These are phyloP conservation scores for Backusella macrospora DNA, from an alignment of 192 early-diverging fungal genomes.

Conservation along the genomic window DNA sequence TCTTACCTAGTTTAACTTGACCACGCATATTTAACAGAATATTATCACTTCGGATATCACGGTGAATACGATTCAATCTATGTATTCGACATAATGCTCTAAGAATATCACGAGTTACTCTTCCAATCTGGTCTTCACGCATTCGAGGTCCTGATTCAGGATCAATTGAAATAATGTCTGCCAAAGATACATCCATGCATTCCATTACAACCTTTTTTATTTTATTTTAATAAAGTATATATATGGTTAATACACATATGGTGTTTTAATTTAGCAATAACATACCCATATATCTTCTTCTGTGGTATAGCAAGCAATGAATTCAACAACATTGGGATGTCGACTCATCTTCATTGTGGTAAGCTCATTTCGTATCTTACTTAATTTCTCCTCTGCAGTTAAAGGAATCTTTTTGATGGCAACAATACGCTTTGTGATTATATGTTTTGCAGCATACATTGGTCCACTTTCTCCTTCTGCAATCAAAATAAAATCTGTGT, in stretches of 20 bases:
- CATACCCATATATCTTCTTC: constrained; percentile 85
- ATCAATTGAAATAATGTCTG: constrained; percentile 95
- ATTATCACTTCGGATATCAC: constrained; percentile 93
- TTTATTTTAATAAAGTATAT: background rate
- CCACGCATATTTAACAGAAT: constrained; percentile 83
- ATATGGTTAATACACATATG: background rate
- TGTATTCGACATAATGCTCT: constrained; percentile 82
- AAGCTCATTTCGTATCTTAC: constrained; percentile 88
- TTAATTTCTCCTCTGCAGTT: constrained; percentile 85
- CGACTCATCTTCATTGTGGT: constrained; percentile 85
- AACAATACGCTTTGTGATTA: constrained; percentile 44
- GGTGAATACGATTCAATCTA: constrained; percentile 81
- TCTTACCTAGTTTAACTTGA: constrained; percentile 78
- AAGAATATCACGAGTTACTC: constrained; percentile 82
- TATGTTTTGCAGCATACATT: constrained; percentile 82
- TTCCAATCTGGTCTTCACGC: constrained; percentile 91
- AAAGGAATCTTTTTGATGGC: constrained; percentile 94
- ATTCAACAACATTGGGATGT: constrained; percentile 96
- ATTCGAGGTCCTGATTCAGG: constrained; percentile 51
- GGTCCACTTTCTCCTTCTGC: constrained; percentile 94
- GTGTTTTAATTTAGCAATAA: background rate
- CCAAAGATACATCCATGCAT: constrained; percentile 96
- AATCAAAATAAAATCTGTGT: constrained; percentile 86
- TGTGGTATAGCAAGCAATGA: constrained; percentile 81
- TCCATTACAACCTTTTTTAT: constrained; percentile 82